Base-by-base conservation (phyloP, 1,139 yeast species). In the Zygoascus hellenicus region DNA sequence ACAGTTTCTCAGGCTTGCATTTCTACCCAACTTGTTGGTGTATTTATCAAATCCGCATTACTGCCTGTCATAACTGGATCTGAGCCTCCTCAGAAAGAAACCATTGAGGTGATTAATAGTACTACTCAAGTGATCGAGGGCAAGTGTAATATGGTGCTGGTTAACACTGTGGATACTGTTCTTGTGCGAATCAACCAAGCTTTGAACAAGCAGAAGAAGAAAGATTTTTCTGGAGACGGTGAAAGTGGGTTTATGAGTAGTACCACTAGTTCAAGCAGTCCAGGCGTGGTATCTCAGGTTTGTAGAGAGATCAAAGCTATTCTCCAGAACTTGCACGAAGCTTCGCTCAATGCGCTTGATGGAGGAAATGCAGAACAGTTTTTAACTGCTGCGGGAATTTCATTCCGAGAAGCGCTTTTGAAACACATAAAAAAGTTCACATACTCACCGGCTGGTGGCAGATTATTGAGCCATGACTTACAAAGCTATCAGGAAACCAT, bases 391-490 rank as follows among this genome's bases (percentile, higher is more conserved):
- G 68, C 86, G 11, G 95, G 96, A 1, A 66, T 72, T 50, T 74
- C 72, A 26, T 73, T 87, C 43, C 73, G 84, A 57, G 74, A 75
- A 39, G 71, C 78, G 45, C 67, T 90, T 45, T 70, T 88, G 54
- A 79, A 76, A 29, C 97, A 90, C 62, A 82, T 83, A 60, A 82
- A 83, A 54, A 84, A 81, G 59, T 85, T 80, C 61, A 78, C 79
- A 33, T 87, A 89, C 50, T 86, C 80, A 57, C 80, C 89, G 2
- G 77, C 82, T 9, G 97, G 97, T 45, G 96, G 96, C 26, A 75
- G 83, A 49, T 78, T 84, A 14, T 75, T 87, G n/a, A 84, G 96
- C 0, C 83, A 84, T 37, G 97, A 90, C 66, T 80, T 86, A 5
- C 83, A 86, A 40, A 77, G 86, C 33, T 88, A 83, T 61, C 94